Conservation (phyloP, 2,329 filamentous ascomycete species). For the Aspergillus cejpii region DNA sequence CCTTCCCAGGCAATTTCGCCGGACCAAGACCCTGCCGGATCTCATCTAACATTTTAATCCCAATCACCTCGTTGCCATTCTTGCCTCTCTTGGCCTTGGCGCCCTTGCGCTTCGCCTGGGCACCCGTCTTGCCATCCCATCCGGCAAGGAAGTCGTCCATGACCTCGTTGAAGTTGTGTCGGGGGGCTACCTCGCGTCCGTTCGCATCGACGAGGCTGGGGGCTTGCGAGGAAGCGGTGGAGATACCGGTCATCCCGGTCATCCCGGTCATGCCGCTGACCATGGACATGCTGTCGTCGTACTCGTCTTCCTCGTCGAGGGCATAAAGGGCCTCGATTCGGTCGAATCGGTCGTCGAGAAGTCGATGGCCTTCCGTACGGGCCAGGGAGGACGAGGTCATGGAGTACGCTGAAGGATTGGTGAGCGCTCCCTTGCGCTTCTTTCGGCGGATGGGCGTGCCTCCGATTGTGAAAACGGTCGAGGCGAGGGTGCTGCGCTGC, state of each 20-base stretch:
- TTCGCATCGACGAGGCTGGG: constrained; percentile 44
- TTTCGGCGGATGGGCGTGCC: constrained; percentile 63
- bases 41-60: constrained; percentile 85
- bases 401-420: constrained; percentile 76
- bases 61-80: constrained; percentile 72
- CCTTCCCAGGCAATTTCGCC: constrained; percentile 51
- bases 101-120: constrained; percentile 40
- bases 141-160: constrained; percentile 86
- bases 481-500: constrained; percentile 40
- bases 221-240: constrained; percentile 52
- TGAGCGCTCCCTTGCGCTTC: constrained; percentile 92
- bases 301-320: constrained; percentile 51
- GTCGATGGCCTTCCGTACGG: constrained; percentile 76
- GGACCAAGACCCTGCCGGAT: constrained; percentile 73
- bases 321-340: constrained; percentile 76
- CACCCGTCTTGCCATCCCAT: constrained; percentile 41
- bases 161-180: constrained; percentile 78
- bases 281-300: constrained; percentile 49
- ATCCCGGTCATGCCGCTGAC: constrained; percentile 44
- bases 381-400: constrained; percentile 87
- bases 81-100: constrained; percentile 58
- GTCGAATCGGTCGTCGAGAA: constrained; percentile 87
- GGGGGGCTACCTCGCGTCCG: constrained; percentile 49
- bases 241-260: constrained; percentile 54
- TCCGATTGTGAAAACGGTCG: constrained; percentile 52